Evolutionary conservation across 1,284 basidiomycete species (phyloP).

Genomic region (Ceratobasidium sp.): DNA sequence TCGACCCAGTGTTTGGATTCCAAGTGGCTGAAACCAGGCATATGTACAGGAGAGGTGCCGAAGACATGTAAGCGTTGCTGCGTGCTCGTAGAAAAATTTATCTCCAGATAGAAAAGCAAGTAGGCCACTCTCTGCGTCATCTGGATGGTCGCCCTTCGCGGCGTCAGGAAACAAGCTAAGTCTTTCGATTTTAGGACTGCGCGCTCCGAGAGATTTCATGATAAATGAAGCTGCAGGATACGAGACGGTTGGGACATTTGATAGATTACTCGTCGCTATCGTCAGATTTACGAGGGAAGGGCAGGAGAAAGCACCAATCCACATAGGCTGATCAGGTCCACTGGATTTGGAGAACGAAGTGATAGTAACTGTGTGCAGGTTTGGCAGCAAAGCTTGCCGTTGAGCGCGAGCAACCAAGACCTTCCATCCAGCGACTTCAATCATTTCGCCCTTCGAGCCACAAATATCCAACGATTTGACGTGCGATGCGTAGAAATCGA

Average conservation of each 20-base stretch:
- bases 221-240: neutral
- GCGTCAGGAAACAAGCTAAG: too few species aligned
- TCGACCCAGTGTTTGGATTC: neutral
- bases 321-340: neutral
- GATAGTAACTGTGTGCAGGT: neutral
- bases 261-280: neutral
- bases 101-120: too few species aligned
- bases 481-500: too few species aligned
- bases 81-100: too few species aligned
- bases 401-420: too few species aligned
- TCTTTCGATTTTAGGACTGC: too few species aligned
- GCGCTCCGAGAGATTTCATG: neutral
- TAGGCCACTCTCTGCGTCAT: too few species aligned
- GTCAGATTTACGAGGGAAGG: neutral
- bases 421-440: too few species aligned
- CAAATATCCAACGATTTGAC: too few species aligned
- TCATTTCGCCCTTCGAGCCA: too few species aligned
- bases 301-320: neutral
- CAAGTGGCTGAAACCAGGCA: constrained; percentile 1
- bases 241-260: neutral
- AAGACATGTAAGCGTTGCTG: too few species aligned
- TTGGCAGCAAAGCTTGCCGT: neutral
- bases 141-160: too few species aligned
- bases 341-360: neutral
- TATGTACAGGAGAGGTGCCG: neutral